Percentiles rank a stretch among this genome's conserved stretches.
Evolutionary conservation across 1,284 basidiomycete species (phyloP).

Genomic region (Pseudozyma sp.): DNA sequence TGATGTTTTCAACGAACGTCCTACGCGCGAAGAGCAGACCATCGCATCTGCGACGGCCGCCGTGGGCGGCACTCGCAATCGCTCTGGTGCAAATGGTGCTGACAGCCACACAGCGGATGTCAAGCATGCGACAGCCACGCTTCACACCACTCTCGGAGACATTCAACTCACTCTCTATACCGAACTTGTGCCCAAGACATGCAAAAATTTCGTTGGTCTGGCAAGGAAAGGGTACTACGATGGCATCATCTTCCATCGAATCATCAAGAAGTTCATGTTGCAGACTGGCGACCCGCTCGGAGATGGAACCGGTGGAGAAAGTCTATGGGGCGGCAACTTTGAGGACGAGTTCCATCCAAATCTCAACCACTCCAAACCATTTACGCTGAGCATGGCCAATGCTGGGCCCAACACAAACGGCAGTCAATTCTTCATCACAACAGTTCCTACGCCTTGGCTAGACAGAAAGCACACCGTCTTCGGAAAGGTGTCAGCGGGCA

Average conservation of each 20-base stretch:
- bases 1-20: constrained; percentile 98
- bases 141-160: constrained; percentile 95
- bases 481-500: constrained; percentile 72
- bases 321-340: constrained; percentile 87
- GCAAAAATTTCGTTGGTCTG: constrained; percentile 97
- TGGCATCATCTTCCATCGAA: constrained; percentile 93
- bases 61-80: constrained; percentile 37
- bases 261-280: constrained; percentile 99
- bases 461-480: constrained; percentile 75
- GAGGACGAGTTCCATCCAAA: constrained; percentile 92
- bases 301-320: constrained; percentile 93
- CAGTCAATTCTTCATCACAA: constrained; percentile 98
- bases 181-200: constrained; percentile 88
- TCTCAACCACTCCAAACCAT: constrained; percentile 90
- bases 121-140: constrained; percentile 74
- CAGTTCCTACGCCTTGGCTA: constrained; percentile 92
- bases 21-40: constrained; percentile 95
- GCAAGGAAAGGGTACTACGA: constrained; percentile 93
- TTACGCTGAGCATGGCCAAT: constrained; percentile 99
- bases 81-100: constrained; percentile 7
- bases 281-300: constrained; percentile 97
- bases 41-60: constrained; percentile 78
- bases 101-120: constrained; percentile 1
- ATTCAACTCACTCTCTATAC: constrained; percentile 88
- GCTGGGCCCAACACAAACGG: constrained; percentile 93